These are phyloP conservation scores for Stemphylium lycopersici DNA, from an alignment of 2,329 filamentous ascomycete species.

Conservation along the genomic window DNA sequence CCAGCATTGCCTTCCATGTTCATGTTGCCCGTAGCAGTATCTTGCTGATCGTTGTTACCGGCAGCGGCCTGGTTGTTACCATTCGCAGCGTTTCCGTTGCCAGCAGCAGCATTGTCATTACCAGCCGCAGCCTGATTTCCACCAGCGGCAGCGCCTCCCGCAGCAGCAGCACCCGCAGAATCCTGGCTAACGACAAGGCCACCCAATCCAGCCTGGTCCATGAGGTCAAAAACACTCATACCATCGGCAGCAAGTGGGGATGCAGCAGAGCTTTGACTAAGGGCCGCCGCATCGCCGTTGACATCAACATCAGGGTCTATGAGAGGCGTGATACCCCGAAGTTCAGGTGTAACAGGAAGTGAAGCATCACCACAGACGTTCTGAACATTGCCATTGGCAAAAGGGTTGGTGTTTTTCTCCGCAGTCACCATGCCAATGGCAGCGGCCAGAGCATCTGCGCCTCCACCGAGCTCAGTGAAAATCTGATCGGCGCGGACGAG, in stretches of 20 bases:
- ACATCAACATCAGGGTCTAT: constrained; percentile 69
- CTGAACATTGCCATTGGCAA: constrained; percentile 61
- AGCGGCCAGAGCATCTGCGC: constrained; percentile 65
- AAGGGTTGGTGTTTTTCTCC: constrained; percentile 77
- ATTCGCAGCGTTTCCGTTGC: constrained; percentile 30
- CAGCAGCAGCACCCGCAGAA: constrained; percentile 43
- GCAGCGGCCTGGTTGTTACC: background rate
- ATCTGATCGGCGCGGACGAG: constrained; percentile 70
- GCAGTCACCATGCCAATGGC: constrained; percentile 69
- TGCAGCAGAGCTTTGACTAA: constrained; percentile 59
- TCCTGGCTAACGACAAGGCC: constrained; percentile 61
- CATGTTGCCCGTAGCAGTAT: background rate
- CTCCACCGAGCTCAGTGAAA: constrained; percentile 64
- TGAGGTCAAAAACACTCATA: constrained; percentile 69
- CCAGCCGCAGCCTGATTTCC: constrained; percentile 1
- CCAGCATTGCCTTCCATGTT: too few relatives aligned
- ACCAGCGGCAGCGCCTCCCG: constrained; percentile 35
- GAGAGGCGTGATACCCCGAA: constrained; percentile 70
- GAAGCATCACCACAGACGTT: constrained; percentile 68
- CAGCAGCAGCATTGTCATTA: constrained; percentile 26
- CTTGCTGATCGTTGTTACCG: background rate
- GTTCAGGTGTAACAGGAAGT: constrained; percentile 65
- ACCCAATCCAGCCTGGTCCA: constrained; percentile 66
- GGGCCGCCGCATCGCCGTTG: constrained; percentile 64
- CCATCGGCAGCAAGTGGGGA: constrained; percentile 65